Base-by-base conservation (phyloP, 78 protist genomes). In the Dictyostelium purpureum region DNA sequence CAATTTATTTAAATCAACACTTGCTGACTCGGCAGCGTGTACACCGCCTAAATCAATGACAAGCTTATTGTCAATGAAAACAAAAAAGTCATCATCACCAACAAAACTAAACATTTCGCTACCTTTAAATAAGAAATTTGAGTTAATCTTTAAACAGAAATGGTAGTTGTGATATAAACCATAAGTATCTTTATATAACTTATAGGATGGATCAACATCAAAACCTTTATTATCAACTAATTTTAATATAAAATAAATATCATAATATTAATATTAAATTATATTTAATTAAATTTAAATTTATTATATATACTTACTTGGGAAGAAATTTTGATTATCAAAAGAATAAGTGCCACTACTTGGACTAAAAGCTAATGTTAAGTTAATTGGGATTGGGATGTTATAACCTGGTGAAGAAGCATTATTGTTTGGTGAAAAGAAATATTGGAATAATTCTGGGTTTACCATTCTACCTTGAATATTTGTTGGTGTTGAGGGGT, bases 61-160 rank as follows among this genome's bases (percentile, higher is more conserved):
- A 33, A 85, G 71, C 52, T 85, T 69, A 28, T 66, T 61, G n/a
- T 85, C 76, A 16, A 85, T 71, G 37, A 70, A 85, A 43, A 82
- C 78, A 77, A 77, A 82, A n/a, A 82, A 77, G 28, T 82, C 89
- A 82, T 82, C 89, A 73, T 82, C 89, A 82, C 89, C 89, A 21
- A 47, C 16, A n/a, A 82, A 82, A 10, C 18, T 66, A 56, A 82
- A 82, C 14, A 49, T 28, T 49, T 82, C 89, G 38, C 6, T 59
- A 6, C 89, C 89, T 16, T 33, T 5, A 66, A 43, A 78, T 7
- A 28, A 26, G n/a, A 66, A 67, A 24, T 37, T 21, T 35, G 12
- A 31, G 88, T 42, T 14, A 38, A 80, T 19, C 5, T 73, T 31
- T 21, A 57, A 18, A 51, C 81, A 75, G 21, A 69, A 69, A 24